phyloP scores from a whole-genome alignment of 2,329 filamentous ascomycete genomes.

The Alternaria triticina region DNA sequence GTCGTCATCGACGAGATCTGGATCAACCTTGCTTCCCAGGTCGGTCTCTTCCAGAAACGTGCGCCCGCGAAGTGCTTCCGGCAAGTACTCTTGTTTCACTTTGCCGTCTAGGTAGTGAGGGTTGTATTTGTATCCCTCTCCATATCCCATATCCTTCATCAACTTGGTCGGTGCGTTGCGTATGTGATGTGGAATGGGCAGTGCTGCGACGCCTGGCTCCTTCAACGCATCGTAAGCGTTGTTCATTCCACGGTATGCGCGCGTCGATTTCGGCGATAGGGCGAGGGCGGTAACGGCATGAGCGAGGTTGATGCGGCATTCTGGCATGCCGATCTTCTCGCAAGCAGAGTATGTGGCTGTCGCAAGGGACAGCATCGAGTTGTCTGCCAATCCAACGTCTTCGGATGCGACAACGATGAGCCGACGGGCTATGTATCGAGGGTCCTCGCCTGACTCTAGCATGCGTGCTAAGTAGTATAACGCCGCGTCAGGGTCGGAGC shows the following conservation, averaged over 20 bases:
- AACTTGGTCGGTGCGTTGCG: constrained; percentile 89
- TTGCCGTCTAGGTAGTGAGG: constrained; percentile 84
- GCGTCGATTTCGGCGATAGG: constrained; percentile 82
- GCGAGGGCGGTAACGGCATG: constrained; percentile 84
- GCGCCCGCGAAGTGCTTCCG: constrained; percentile 72
- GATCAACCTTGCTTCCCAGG: constrained; percentile 78
- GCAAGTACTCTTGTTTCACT: constrained; percentile 90
- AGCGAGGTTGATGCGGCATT: constrained; percentile 89
- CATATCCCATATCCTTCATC: constrained; percentile 93
- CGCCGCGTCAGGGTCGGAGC: constrained; percentile 82
- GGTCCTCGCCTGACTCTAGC: constrained; percentile 93
- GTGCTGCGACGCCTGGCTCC: constrained; percentile 80
- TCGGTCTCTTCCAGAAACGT: constrained; percentile 81
- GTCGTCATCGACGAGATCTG: constrained; percentile 38
- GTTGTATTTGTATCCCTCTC: constrained; percentile 94
- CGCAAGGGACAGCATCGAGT: constrained; percentile 79
- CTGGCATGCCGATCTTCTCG: constrained; percentile 93
- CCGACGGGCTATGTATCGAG: constrained; percentile 87
- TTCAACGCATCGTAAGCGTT: constrained; percentile 79
- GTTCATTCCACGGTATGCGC: constrained; percentile 81
- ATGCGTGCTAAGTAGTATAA: constrained; percentile 96
- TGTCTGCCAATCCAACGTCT: constrained; percentile 90
- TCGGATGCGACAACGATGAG: constrained; percentile 96
- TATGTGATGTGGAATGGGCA: constrained; percentile 86
- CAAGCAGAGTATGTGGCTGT: constrained; percentile 85